Conservation (phyloP, 148 eudicot genomes). For the Chenopodium suecicum region DNA sequence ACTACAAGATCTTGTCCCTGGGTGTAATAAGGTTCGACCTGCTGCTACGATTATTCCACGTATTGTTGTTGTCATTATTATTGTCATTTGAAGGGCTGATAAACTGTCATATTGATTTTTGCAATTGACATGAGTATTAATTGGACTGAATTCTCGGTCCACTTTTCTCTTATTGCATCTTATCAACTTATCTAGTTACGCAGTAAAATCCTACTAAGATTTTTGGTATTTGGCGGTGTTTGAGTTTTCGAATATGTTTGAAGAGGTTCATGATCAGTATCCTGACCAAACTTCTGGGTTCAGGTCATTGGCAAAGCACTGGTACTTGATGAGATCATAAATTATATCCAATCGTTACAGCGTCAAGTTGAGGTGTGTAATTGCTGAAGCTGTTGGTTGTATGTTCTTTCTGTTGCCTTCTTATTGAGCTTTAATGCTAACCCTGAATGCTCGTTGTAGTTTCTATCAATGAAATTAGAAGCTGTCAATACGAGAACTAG, state of each 20-base stretch:
- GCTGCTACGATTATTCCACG: conserved; percentile 4
- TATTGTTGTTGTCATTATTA: not conserved
- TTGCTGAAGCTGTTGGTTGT: conserved; percentile 1
- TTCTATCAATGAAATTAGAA: conserved; percentile 88
- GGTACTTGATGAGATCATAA: conserved; percentile 94
- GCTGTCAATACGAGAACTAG: conserved; percentile 72
- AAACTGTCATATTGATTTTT: conserved; percentile 2
- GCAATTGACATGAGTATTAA: no score
- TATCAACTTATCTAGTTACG: not conserved
- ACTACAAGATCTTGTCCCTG: conserved; percentile 89
- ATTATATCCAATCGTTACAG: conserved; percentile 90
- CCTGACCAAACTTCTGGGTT: conserved; percentile 21
- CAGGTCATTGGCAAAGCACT: conserved; percentile 95
- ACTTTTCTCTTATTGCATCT: not conserved
- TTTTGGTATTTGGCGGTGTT: not conserved
- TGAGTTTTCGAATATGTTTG: not conserved
- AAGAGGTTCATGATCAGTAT: conserved; percentile 1
- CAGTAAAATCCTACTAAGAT: not conserved
- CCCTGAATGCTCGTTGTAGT: conserved; percentile 43
- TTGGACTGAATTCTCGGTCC: not conserved
- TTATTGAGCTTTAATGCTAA: conserved; percentile 15
- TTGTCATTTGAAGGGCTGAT: conserved; percentile 2
- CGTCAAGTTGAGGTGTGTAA: conserved; percentile 84
- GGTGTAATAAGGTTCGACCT: conserved; percentile 66
- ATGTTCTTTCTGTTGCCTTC: not conserved